Base-by-base conservation (phyloP, 1,284 basidiomycete genomes). In the Trichosporon sp. region DNA sequence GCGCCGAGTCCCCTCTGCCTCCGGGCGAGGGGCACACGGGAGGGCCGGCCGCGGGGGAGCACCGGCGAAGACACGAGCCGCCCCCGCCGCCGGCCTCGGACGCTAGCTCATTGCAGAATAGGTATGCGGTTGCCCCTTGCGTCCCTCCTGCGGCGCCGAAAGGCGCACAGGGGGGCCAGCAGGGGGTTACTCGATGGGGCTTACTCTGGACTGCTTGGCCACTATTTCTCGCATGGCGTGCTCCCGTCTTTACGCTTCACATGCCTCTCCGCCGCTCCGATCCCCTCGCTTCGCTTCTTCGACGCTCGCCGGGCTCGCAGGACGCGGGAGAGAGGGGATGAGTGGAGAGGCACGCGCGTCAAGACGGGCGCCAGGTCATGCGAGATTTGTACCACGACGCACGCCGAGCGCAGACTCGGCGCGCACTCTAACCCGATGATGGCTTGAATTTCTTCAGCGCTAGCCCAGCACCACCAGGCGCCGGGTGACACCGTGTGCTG, bases 401-500 rank as follows among this genome's bases (percentile, higher is more conserved):
- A n/a, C n/a, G n/a, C n/a, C n/a, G n/a, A n/a, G n/a, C n/a, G n/a
- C n/a, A 42, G 6, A 15, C 13, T 42, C 32, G 32, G 32, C 65
- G 12, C 65, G 4, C 65, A 29, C 44, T 13, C 64, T 38, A 25
- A 73, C 80, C 78, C 80, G 18, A 75, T 81, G 80, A 81, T 81
- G 80, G 65, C 70, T 79, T 78, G 80, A 81, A 81, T 81, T 81
- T 81, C 80, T 81, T 81, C 80, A 81, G 75, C 80, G 80, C 78
- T 75, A 81, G 78, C 75, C 69, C 71, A 32, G 68, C 64, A 72
- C 74, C 73, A 71, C 70, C 77, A 79, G 79, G 77, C 56, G 66
- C 68, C 74, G 75, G 75, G 69, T 78, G 76, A 79, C 78, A 79
- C 70, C 72, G 73, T 53, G 38, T 62, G 73, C 76, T 72, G 75